Evolutionary conservation across 1,139 yeast species (phyloP), one percentile per base, ranked within the genome.

Genomic region (Hemisphaericaspora lyxosophila): DNA sequence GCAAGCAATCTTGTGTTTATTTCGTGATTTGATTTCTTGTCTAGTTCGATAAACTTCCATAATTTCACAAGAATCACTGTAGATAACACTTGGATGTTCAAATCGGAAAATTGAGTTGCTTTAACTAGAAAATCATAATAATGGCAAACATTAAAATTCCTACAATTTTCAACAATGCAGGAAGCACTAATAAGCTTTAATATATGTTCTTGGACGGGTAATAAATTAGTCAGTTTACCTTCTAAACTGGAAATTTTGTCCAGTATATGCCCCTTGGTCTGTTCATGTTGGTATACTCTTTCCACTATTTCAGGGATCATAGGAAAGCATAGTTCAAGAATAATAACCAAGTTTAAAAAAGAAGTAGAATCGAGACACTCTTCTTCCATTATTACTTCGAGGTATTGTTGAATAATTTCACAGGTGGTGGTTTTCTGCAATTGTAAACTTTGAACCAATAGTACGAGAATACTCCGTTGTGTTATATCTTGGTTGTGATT

Each of bases 1-100:
- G 51, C 51, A 14, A 69, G 36, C 11, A 50, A 45, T 4, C 49
- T 46, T 15, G 63, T 42, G 0, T 55, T 42, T 3, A 64, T 32
- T 7, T 49, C 31, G 2, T 44, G 41, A 6, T 36, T 28, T 32
- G 53, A 47, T 34, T 52, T 46, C 33, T 50, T 46, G 5, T 63
- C 48, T 9, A 57, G 49, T 33, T 64, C 62, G 2, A 73, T 52
- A 39, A 61, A 56, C 42, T 62, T 67, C 79, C 78, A 74, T n/a
- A 70, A 37, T 47, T 75, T 75, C 7, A 70, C 53, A 6, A 70
- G 45, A 20, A 62, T 60, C 31, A 73, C 51, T 1, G 64, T 54
- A 0, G 75, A 57, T 14, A 69, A 48, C 2, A 64, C 44, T 38
- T 54, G 55, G 1, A 70, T 51, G 27, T 55, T 56, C 2, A 24